Evolutionary conservation across 192 early-diverging fungal species (phyloP).

Genomic region (Linderina pennispora): DNA sequence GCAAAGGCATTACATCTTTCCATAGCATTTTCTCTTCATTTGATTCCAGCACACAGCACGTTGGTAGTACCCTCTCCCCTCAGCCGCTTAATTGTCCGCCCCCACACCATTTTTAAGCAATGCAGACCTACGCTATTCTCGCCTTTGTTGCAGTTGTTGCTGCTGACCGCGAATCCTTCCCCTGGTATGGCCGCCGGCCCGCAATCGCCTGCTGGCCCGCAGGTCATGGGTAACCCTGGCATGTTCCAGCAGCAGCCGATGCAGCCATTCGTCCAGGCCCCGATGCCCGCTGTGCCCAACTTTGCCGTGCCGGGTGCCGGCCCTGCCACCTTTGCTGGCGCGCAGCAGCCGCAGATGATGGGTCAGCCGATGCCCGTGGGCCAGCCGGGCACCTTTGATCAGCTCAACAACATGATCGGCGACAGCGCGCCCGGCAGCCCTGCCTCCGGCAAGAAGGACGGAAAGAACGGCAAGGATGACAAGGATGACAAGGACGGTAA

Average conservation of each 20-base stretch:
- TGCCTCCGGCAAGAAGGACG: background rate
- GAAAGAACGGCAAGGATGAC: slow-evolving; percentile 1
- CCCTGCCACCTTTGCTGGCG: background rate
- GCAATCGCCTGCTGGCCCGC: slow-evolving; percentile 4
- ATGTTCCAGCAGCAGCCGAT: too few species aligned
- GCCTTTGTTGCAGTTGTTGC: slow-evolving; percentile 8
- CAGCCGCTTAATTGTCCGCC: too few species aligned
- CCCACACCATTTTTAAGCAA: background rate
- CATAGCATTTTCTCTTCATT: too few species aligned
- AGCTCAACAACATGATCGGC: slow-evolving; percentile 1
- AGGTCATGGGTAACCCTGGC: background rate
- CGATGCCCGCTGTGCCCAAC: background rate
- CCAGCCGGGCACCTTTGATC: slow-evolving; percentile 1
- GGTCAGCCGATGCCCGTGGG: background rate
- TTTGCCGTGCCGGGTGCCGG: slow-evolving; percentile 2
- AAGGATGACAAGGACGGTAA: background rate
- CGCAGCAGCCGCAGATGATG: background rate
- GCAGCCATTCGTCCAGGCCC: too few species aligned
- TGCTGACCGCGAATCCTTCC: slow-evolving; percentile 9
- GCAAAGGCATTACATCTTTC: too few species aligned
- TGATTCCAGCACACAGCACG: too few species aligned
- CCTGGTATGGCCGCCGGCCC: slow-evolving; percentile 9
- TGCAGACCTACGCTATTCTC: slow-evolving; percentile 23
- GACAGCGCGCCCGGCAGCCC: background rate
- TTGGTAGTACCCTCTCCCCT: too few species aligned